phyloP scores from a whole-genome alignment of 2,329 filamentous ascomycete genomes.

The Raffaelea arxii region DNA sequence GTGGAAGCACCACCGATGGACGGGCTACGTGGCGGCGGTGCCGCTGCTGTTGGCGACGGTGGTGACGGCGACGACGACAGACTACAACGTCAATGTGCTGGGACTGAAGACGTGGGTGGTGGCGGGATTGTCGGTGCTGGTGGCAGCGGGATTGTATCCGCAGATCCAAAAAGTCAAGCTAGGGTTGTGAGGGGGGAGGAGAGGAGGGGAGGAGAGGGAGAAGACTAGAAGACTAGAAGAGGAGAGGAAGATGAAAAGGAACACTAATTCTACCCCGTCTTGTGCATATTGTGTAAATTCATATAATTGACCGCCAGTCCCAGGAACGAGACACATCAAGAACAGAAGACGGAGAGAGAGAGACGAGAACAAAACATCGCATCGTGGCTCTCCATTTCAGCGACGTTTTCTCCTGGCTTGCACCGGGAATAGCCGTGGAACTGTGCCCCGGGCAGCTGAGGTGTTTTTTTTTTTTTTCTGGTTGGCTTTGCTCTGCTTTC shows the following conservation, averaged over 20 bases:
- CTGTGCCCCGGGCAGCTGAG: background rate
- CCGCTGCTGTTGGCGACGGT: constrained; percentile 62
- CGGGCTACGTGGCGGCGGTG: constrained; percentile 59
- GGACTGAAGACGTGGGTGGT: constrained; percentile 70
- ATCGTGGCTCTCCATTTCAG: no score
- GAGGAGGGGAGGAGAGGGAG: background rate
- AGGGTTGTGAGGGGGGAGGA: constrained; percentile 28
- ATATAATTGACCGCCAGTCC: no score
- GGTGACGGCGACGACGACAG: constrained; percentile 64
- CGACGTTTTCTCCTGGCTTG: background rate
- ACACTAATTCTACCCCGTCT: no score
- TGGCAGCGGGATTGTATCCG: constrained; percentile 63
- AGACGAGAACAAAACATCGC: no score
- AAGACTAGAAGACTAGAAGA: background rate
- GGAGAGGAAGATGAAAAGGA: no score
- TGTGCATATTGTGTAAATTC: no score
- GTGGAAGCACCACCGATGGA: constrained; percentile 81
- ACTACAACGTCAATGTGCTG: constrained; percentile 59
- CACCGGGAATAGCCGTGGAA: constrained; percentile 8
- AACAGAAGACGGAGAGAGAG: no score
- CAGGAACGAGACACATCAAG: no score
- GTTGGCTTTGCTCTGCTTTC: background rate
- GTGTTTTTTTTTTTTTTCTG: constrained; percentile 1
- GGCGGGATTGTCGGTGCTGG: constrained; percentile 52
- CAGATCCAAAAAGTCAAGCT: constrained; percentile 78